Percentiles rank a stretch among this genome's conserved stretches.
Conservation (phyloP, 768 basidiomycete genomes). For the Holtermannia corniformis region DNA sequence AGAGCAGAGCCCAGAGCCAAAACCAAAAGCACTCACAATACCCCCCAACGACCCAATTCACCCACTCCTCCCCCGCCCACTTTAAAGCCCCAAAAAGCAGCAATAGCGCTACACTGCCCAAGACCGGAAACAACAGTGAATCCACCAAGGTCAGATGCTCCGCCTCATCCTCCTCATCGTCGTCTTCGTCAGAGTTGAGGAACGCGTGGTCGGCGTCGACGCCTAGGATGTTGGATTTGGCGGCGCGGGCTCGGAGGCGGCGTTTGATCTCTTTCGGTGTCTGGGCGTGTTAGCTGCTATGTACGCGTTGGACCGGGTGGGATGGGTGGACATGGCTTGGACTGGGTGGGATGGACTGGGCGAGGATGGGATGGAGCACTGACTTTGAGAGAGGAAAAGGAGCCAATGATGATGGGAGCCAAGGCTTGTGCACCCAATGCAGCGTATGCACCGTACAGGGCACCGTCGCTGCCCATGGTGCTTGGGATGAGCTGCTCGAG, state of each 20-base stretch:
- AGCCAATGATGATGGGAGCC: conserved; percentile 32
- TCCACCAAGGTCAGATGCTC: conserved; percentile 45
- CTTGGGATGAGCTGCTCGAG: too few relatives aligned
- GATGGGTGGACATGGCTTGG: conserved; percentile 14
- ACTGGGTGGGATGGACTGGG: neutral
- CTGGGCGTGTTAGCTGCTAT: neutral
- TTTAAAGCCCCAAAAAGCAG: conserved; percentile 62
- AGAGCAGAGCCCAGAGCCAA: neutral
- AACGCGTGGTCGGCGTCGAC: conserved; percentile 13
- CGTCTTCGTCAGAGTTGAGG: conserved; percentile 39
- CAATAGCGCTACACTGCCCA: conserved; percentile 59
- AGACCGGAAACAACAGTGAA: conserved; percentile 38
- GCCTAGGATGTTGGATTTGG: conserved; percentile 1
- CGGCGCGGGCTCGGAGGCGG: neutral
- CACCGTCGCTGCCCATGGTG: conserved; percentile 3
- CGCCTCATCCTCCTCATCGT: conserved; percentile 52
- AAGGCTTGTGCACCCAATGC: conserved; percentile 31
- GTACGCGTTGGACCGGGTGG: conserved; percentile 6
- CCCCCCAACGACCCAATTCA: conserved; percentile 61
- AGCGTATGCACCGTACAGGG: conserved; percentile 16
- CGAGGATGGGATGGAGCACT: conserved; percentile 2
- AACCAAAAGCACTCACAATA: conserved; percentile 29
- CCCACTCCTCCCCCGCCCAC: conserved; percentile 66
- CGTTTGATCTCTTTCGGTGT: neutral
- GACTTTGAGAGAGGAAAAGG: conserved; percentile 39